phyloP scores from a whole-genome alignment of 2,329 filamentous ascomycete genomes.

The Penicillium sp. region DNA sequence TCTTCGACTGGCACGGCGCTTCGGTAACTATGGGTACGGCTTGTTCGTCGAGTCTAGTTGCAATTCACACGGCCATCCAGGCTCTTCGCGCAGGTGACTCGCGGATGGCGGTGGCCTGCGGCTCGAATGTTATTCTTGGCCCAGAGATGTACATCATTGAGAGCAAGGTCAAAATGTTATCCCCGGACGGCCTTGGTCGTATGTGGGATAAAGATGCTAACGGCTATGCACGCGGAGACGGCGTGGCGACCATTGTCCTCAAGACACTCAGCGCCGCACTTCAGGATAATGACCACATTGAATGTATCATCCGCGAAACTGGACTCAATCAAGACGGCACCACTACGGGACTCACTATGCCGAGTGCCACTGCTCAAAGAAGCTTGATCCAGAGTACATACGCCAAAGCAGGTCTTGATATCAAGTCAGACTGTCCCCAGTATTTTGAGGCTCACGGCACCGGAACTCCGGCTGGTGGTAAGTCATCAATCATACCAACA shows the following conservation, averaged over 20 bases:
- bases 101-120: slow-evolving; percentile 20
- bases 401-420: too few relatives aligned
- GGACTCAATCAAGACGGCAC: slow-evolving; percentile 29
- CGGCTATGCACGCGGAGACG: slow-evolving; percentile 53
- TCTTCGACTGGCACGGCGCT: slow-evolving; percentile 38
- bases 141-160: slow-evolving; percentile 30
- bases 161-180: slow-evolving; percentile 43
- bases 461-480: too few relatives aligned
- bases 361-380: too few relatives aligned
- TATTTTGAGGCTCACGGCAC: too few relatives aligned
- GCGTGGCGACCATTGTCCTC: slow-evolving; percentile 48
- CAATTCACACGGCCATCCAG: slow-evolving; percentile 31
- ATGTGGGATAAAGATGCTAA: slow-evolving; percentile 47
- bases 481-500: too few relatives aligned
- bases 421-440: too few relatives aligned
- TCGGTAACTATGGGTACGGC: slow-evolving; percentile 45
- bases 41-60: slow-evolving; percentile 41
- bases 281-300: slow-evolving; percentile 37
- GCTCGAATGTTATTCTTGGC: slow-evolving; percentile 23
- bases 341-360: slow-evolving; percentile 26
- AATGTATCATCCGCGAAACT: slow-evolving; percentile 29
- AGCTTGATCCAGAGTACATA: too few relatives aligned
- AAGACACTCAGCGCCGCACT: slow-evolving; percentile 50
- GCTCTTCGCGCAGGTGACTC: slow-evolving; percentile 25
- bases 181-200: slow-evolving; percentile 49